Percentiles rank a stretch among this genome's conserved stretches.
Conservation (phyloP, 225 moss, liverwort and hornwort species). For the Sphagnum tenellum region DNA sequence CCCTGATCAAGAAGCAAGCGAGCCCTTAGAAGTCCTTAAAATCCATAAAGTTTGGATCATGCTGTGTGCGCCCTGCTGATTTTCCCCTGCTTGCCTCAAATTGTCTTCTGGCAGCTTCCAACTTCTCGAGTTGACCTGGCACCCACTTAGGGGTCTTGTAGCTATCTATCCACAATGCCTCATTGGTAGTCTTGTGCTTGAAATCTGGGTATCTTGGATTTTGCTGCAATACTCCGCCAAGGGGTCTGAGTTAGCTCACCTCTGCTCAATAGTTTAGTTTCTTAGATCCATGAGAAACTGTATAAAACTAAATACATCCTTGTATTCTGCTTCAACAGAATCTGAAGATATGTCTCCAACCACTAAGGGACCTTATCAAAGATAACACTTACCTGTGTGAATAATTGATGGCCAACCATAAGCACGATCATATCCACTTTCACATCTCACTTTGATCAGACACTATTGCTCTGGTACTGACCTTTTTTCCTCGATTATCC, state of each 20-base stretch:
- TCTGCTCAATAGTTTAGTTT: no score
- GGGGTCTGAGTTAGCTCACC: no score
- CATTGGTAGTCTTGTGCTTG: slow-evolving; percentile 83
- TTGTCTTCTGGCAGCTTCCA: slow-evolving; percentile 36
- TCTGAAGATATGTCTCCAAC: no score
- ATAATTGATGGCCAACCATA: no score
- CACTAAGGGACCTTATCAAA: no score
- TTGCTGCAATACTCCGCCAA: slow-evolving; percentile 37
- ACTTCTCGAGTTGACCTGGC: slow-evolving; percentile 50
- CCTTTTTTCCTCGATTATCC: slow-evolving; percentile 81
- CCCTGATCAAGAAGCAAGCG: no score
- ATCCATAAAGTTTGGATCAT: no score
- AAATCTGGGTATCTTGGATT: slow-evolving; percentile 85
- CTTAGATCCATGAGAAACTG: no score
- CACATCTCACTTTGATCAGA: neutral
- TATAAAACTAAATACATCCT: no score
- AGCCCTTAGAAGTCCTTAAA: no score
- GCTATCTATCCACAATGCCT: slow-evolving; percentile 74
- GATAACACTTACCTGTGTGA: no score
- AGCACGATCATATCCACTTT: neutral
- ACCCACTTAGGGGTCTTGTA: slow-evolving; percentile 80
- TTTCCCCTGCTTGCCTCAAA: slow-evolving; percentile 26
- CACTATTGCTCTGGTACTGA: slow-evolving; percentile 11
- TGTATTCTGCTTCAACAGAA: no score
- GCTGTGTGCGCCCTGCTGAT: neutral